phyloP scores from a whole-genome alignment of 192 early-diverging fungal genomes.

The Backusella sp. region DNA sequence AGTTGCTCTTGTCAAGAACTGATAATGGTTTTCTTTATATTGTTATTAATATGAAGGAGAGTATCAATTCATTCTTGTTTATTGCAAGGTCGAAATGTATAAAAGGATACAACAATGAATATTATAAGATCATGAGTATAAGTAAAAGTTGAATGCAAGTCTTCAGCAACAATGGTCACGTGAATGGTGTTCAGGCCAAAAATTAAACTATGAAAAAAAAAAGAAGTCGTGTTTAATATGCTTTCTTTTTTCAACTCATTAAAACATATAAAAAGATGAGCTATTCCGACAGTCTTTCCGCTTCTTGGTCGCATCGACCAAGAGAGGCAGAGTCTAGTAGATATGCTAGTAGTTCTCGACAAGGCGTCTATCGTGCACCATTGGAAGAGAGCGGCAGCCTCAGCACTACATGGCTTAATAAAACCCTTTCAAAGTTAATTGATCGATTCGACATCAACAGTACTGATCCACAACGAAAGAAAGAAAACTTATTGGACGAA shows the following conservation, averaged over 20 bases:
- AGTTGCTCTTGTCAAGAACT: too few relatives aligned
- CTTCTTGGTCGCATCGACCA: not conserved
- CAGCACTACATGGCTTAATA: not conserved
- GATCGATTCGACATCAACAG: not conserved
- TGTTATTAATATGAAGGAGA: too few relatives aligned
- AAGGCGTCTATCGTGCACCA: not conserved
- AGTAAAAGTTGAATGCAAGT: too few relatives aligned
- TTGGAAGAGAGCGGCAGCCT: not conserved
- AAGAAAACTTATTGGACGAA: not conserved
- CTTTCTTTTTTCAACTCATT: not conserved
- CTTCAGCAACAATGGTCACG: too few relatives aligned
- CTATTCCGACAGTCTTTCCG: not conserved
- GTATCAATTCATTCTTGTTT: too few relatives aligned
- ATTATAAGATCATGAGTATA: too few relatives aligned
- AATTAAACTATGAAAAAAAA: not conserved
- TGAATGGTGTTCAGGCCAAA: not conserved
- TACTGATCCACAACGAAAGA: slow-evolving; percentile 1
- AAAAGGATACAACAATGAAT: too few relatives aligned
- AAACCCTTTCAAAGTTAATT: slow-evolving; percentile 12
- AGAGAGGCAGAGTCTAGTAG: not conserved
- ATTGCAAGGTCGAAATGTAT: too few relatives aligned
- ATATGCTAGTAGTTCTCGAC: not conserved
- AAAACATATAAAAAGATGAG: not conserved
- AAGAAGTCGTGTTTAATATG: not conserved
- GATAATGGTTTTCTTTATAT: too few relatives aligned